Evolutionary conservation across 140 eudicot genomes (phyloP).

Genomic region (Stevia rebaudiana): DNA sequence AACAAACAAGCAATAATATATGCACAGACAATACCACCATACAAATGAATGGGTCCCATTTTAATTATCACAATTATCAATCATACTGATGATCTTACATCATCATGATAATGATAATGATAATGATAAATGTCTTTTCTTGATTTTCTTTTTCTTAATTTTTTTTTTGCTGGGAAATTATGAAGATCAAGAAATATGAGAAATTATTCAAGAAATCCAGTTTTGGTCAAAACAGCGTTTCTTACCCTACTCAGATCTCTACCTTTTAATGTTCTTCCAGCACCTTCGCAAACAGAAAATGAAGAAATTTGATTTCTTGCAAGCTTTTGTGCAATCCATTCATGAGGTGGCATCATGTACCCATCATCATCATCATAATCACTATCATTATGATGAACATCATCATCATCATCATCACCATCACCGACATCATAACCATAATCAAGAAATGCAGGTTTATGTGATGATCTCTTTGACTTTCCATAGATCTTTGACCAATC

Average conservation of each 20-base stretch:
- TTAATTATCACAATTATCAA: conserved; percentile 32
- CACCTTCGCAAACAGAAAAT: conserved; percentile 90
- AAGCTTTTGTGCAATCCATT: conserved; percentile 69
- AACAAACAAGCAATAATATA: conserved; percentile 25
- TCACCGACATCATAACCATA: conserved; percentile 30
- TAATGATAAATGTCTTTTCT: conserved; percentile 22
- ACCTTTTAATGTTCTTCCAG: conserved; percentile 91
- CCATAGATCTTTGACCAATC: conserved; percentile 85
- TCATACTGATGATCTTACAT: conserved; percentile 40
- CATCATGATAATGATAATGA: conserved; percentile 32
- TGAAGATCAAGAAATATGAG: conserved; percentile 15
- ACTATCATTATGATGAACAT: conserved; percentile 14
- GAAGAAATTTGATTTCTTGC: conserved; percentile 64
- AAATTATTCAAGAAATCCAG: conserved; percentile 74
- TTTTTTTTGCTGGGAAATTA: conserved; percentile 23
- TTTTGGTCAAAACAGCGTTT: conserved; percentile 60
- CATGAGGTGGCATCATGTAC: conserved; percentile 75
- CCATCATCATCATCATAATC: no score
- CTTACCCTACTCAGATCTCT: conserved; percentile 87
- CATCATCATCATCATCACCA: conserved; percentile 36
- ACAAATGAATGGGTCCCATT: conserved; percentile 33
- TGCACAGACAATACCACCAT: conserved; percentile 30
- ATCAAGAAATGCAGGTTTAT: conserved; percentile 35
- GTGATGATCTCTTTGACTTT: conserved; percentile 32
- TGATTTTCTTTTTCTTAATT: neutral